Evolutionary conservation across 148 eudicot genomes (phyloP), one percentile per base, ranked within the genome.

Genomic region (Tetragonia tetragonoides): DNA sequence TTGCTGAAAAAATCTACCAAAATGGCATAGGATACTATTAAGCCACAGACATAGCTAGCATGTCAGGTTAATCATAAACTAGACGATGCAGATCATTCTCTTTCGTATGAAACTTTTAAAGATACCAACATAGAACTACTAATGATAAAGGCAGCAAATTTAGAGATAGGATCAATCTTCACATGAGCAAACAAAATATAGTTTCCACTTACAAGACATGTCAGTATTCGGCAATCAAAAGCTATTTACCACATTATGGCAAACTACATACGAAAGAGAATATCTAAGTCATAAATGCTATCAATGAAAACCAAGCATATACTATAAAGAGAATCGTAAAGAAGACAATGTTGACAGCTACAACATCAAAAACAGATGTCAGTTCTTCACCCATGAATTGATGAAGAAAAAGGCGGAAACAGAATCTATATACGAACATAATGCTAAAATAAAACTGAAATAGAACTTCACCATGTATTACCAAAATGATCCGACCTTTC

Each of bases 1-100:
- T 75, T 79, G 85, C 20, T 53, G 60, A 78, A 66, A 40, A 46
- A 71, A 81, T 68, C 92, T 90, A 85, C 73, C 75, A 70, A 66
- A 49, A 72, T 34, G 77, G 68, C n/a, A 42, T 10, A 39, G n/a
- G 72, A 41, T 21, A 49, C 7, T 6, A 63, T 72, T 74, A 78
- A 41, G 59, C 56, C 38, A 16, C 77, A 24, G n/a, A 39, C 46
- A 81, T 38, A 75, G 62, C 41, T 38, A 51, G 37, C 18, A 9
- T 51, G 34, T 38, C 56, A 62, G 8, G 40, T 34, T 51, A 20
- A 61, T 10, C 16, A 3, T 17, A 41, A 72, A 69, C n/a, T 16
- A 60, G 17, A 24, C 74, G 42, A 28, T 59, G 40, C 61, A 49
- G 3, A 20, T 38, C 17, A 3, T 8, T 15, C 56, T 4, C 5